phyloP scores from a whole-genome alignment of 2,329 filamentous ascomycete genomes.

The Alternaria dauci region DNA sequence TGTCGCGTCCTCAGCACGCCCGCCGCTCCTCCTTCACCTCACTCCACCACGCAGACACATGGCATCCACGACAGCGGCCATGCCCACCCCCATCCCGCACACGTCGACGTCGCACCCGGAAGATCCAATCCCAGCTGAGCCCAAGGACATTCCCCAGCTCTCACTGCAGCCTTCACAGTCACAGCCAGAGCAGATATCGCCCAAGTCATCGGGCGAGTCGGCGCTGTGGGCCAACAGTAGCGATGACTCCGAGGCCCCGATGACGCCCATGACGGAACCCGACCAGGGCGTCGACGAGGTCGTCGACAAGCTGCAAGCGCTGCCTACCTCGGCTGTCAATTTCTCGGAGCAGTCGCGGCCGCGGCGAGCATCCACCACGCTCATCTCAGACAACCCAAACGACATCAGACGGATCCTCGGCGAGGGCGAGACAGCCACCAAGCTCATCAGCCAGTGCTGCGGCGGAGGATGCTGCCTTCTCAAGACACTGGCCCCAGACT shows the following conservation, averaged over 20 bases:
- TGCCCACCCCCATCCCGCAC: slow-evolving; percentile 48
- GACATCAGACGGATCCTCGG: slow-evolving; percentile 68
- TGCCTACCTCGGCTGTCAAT: slow-evolving; percentile 48
- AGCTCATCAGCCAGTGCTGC: slow-evolving; percentile 69
- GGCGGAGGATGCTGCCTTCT: slow-evolving; percentile 71
- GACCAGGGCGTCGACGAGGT: slow-evolving; percentile 54
- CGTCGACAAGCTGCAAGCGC: slow-evolving; percentile 52
- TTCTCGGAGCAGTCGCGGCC: slow-evolving; percentile 48
- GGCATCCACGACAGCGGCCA: slow-evolving; percentile 32
- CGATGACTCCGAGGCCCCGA: slow-evolving; percentile 54
- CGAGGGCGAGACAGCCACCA: slow-evolving; percentile 63
- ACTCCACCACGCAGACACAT: slow-evolving; percentile 28
- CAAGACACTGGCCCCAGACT: slow-evolving; percentile 61
- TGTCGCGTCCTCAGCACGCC: slow-evolving; percentile 30
- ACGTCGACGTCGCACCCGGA: slow-evolving; percentile 56
- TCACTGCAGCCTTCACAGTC: slow-evolving; percentile 22
- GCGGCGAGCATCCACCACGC: slow-evolving; percentile 73
- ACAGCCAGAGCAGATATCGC: slow-evolving; percentile 47
- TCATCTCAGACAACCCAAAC: slow-evolving; percentile 67
- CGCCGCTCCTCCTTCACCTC: slow-evolving; percentile 15
- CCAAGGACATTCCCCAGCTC: slow-evolving; percentile 46
- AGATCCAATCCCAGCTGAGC: slow-evolving; percentile 57
- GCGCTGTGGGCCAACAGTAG: slow-evolving; percentile 53
- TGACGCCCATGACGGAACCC: slow-evolving; percentile 56
- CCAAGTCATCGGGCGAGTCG: slow-evolving; percentile 53